Evolutionary conservation across 192 early-diverging fungal species (phyloP), one percentile per base, ranked within the genome.

Genomic region (Backusella macrospora): DNA sequence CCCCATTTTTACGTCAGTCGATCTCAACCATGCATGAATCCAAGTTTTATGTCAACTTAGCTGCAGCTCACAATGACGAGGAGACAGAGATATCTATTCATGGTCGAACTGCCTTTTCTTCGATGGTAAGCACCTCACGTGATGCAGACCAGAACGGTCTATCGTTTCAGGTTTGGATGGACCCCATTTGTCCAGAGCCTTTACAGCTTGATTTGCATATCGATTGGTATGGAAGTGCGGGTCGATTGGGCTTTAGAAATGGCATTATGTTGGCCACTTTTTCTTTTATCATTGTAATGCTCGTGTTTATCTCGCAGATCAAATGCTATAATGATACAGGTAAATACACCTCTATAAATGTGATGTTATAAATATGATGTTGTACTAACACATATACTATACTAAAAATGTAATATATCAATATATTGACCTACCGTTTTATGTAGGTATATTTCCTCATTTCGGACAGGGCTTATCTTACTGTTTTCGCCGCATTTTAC

Each of bases 201-300:
- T 16, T 87, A 44, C 70, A 81, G 8, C 13, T 94, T 0, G 70
- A 79, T 10, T 73, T 93, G 49, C 63, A 62, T 1, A 78, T 93
- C 14, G 89, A 93, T 78, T 86, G 83, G 81, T 93, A 92, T 75
- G 90, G 90, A 44, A 90, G 89, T 72, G 72, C 92, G 37, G 90
- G 89, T 34, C 84, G 89, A 23, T 76, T 90, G 44, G 82, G 92
- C 7, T 90, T 92, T 74, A 85, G 93, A 40, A 89, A 92, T 52
- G 88, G 91, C 26, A 91, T 91, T 69, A 85, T 88, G n/a, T 67
- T 92, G 18, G 68, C 89, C n/a, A 87, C 88, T 3, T 83, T 92
- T 71, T 83, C 90, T 16, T 92, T 89, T 72, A 81, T 92, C 7
- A 89, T 89, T 67, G 86, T 89, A 0, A 75, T 90, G 5, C 62